Evolutionary conservation across 116 monocot genomes (phyloP).

Genomic region (Papilionanthe hybrid): DNA sequence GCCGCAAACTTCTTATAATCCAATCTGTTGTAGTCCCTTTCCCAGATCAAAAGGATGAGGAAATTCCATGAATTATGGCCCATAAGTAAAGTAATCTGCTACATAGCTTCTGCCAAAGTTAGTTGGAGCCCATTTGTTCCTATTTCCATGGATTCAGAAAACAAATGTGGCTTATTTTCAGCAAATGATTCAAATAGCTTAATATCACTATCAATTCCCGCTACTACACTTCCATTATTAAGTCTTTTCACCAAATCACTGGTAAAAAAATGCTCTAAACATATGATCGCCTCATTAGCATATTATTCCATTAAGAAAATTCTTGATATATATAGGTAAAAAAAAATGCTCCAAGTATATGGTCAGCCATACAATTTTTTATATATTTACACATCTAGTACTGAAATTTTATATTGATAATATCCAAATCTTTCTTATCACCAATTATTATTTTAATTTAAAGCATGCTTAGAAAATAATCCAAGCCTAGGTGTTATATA

Average conservation of each 20-base stretch:
- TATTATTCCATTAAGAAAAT: too few species aligned
- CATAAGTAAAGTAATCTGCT: conserved; percentile 75
- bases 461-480: too few species aligned
- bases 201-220: conserved; percentile 78
- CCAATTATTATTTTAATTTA: too few species aligned
- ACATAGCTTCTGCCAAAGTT: conserved; percentile 70
- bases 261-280: conserved; percentile 72
- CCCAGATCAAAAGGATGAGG: conserved; percentile 85
- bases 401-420: too few species aligned
- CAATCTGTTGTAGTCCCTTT: conserved; percentile 75
- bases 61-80: conserved; percentile 79
- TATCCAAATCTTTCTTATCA: too few species aligned
- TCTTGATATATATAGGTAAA: too few species aligned
- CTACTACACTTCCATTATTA: conserved; percentile 67
- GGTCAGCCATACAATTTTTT: too few species aligned
- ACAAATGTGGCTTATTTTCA: conserved; percentile 45
- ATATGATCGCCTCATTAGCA: conserved; percentile 79
- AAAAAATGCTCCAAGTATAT: too few species aligned
- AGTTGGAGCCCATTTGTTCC: conserved; percentile 41
- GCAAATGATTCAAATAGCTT: conserved; percentile 75
- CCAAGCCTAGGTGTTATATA: too few species aligned
- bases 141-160: conserved; percentile 35
- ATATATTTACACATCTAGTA: too few species aligned
- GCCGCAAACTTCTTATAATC: conserved; percentile 77
- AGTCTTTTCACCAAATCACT: conserved; percentile 74